Evolutionary conservation across 306 rosid genomes (phyloP), one percentile per base, ranked within the genome.

Genomic region (Amphicarpaea edgeworthii): DNA sequence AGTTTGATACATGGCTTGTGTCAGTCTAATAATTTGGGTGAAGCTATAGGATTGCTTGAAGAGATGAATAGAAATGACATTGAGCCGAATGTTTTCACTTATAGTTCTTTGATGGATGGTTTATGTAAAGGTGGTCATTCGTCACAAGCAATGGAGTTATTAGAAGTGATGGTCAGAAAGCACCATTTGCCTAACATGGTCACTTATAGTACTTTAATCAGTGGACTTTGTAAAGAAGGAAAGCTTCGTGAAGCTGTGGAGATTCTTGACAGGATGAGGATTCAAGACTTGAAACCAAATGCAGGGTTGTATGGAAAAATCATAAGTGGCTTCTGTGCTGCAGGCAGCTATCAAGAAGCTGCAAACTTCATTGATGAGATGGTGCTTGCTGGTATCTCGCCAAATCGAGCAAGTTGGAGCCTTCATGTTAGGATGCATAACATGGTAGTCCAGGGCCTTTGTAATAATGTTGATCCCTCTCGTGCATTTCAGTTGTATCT

Each of bases 311-410:
- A 88, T 62, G 91, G 91, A 82, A 94, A 85, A 83, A 78, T 94
- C 73, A 88, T 90, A 55, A 82, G 41, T 51, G 85, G 96, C 68
- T 81, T 88, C 69, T 91, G 96, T 78, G 89, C 83, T 72, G 62
- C 70, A 21, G 17, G 72, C 69, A 91, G 81, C 83, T 90, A 81
- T 62, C 88, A 83, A 68, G 90, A 90, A 83, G 98, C 98, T 66
- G 96, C 96, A 67, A 88, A 94, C 88, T 85, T 90, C 79, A 78
- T 94, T 73, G 98, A 94, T 82, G 98, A 94, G 85, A 94, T 94
- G 97, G 82, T 85, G 66, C 91, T 92, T 68, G 79, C 89, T 2
- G 86, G 96, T 43, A 75, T 86, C 82, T 80, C 82, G 5, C 97
- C 93, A 0, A 90, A 83, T 72, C 82, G 93, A 76, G 8, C 86